These are phyloP conservation scores for Chlamydomonas sp. DNA, from an alignment of 139 green algal species.

Conservation along the genomic window DNA sequence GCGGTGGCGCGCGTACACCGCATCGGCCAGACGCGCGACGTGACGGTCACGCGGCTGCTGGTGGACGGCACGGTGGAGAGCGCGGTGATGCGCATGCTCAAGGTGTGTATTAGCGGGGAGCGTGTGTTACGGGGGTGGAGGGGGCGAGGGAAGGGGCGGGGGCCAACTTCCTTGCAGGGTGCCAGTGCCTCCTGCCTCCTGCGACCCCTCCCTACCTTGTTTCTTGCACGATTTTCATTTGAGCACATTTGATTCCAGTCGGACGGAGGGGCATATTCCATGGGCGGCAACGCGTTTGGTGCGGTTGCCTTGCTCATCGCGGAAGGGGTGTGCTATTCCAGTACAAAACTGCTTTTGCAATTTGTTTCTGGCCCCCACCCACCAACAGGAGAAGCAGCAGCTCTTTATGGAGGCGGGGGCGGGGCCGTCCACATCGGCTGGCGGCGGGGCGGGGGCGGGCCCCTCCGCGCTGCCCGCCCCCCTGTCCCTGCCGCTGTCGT, in stretches of 20 bases:
- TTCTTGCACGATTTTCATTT: too few relatives aligned
- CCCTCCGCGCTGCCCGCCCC: background rate
- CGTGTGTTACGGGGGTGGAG: background rate
- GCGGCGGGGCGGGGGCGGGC: background rate
- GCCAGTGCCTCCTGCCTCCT: too few relatives aligned
- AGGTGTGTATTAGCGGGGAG: slow-evolving; percentile 4
- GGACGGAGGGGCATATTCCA: too few relatives aligned
- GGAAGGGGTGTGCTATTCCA: too few relatives aligned
- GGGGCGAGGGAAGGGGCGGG: background rate
- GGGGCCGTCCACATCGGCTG: background rate
- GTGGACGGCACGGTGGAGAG: slow-evolving; percentile 67
- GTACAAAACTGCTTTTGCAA: too few relatives aligned
- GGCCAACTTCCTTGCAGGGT: background rate
- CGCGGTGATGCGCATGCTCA: slow-evolving; percentile 62
- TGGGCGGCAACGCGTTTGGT: too few relatives aligned
- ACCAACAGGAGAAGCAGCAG: slow-evolving; percentile 22
- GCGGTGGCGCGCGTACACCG: slow-evolving; percentile 81
- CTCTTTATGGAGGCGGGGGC: slow-evolving; percentile 25
- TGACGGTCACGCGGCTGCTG: slow-evolving; percentile 61
- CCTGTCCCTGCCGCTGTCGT: background rate
- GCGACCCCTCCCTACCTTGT: too few relatives aligned
- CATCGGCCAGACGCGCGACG: slow-evolving; percentile 73
- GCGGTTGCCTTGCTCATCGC: too few relatives aligned
- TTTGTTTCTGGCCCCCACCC: too few relatives aligned
- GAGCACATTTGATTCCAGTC: too few relatives aligned